These are phyloP conservation scores for Suaeda aralocaspica DNA, from an alignment of 148 eudicot species.

Conservation along the genomic window DNA sequence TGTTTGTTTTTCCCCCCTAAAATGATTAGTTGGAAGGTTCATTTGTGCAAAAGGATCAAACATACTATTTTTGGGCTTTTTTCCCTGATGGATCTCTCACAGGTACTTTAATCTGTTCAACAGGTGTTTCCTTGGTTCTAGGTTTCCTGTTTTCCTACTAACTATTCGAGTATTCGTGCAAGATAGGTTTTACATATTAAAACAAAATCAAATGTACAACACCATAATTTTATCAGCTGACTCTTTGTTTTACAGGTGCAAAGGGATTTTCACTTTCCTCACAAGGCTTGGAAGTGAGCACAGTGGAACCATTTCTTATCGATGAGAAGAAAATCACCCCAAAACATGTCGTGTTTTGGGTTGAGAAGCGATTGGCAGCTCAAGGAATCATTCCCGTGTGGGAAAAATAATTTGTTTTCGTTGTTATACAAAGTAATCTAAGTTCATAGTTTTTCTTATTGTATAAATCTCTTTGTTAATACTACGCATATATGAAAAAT, in stretches of 20 bases:
- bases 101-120: slow-evolving; percentile 35
- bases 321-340: slow-evolving; percentile 80
- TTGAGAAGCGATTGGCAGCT: slow-evolving; percentile 91
- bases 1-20: background rate
- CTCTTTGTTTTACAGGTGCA: slow-evolving; percentile 41
- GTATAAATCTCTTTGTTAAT: slow-evolving; percentile 10
- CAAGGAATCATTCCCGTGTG: slow-evolving; percentile 88
- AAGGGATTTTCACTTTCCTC: slow-evolving; percentile 72
- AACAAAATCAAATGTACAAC: too few relatives aligned
- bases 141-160: background rate
- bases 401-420: slow-evolving; percentile 31
- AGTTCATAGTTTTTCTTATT: background rate
- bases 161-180: background rate
- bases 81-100: slow-evolving; percentile 74
- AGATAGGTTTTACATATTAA: too few relatives aligned
- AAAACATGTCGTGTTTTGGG: slow-evolving; percentile 79
- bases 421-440: background rate
- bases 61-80: slow-evolving; percentile 82
- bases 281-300: slow-evolving; percentile 65
- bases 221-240: too few relatives aligned
- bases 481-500: background rate
- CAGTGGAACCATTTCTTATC: slow-evolving; percentile 82
- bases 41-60: slow-evolving; percentile 49
- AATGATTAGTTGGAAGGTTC: slow-evolving; percentile 70
- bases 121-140: background rate